Conservation (phyloP, 352 stramenopile species). For the Globisporangium spiculum region DNA sequence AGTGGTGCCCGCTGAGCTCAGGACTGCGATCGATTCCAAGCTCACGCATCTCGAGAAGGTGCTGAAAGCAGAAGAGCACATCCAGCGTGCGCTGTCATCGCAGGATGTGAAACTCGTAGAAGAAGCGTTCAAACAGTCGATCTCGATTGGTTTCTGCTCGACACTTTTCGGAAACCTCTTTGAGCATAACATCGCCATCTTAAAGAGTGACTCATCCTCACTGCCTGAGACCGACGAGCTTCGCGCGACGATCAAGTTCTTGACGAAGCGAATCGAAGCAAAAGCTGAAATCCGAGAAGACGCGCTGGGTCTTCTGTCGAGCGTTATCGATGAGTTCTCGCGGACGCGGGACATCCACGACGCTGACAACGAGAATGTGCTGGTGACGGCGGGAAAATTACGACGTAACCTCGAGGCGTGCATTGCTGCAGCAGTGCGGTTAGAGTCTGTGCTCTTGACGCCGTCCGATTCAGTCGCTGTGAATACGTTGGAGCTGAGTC, state of each 20-base stretch:
- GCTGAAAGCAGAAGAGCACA: conserved; percentile 30
- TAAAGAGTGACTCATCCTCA: conserved; percentile 14
- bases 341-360: conserved; percentile 26
- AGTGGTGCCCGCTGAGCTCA: conserved; percentile 24
- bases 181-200: conserved; percentile 35
- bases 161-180: conserved; percentile 47
- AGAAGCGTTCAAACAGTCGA: conserved; percentile 47
- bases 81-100: conserved; percentile 31
- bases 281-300: conserved; percentile 65
- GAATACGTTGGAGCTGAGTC: conserved; percentile 45
- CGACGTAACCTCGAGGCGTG: conserved; percentile 45
- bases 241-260: conserved; percentile 51
- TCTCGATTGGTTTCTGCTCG: conserved; percentile 57
- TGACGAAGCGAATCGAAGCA: conserved; percentile 41
- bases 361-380: conserved; percentile 30
- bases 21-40: conserved; percentile 37
- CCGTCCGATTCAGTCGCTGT: conserved; percentile 45
- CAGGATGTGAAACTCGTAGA: conserved; percentile 40
- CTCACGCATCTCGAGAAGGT: conserved; percentile 44
- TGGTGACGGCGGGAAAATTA: conserved; percentile 43
- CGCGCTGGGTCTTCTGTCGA: conserved; percentile 45
- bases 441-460: conserved; percentile 44
- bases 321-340: conserved; percentile 51
- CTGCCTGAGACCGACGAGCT: conserved; percentile 35
- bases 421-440: conserved; percentile 39